phyloP scores from a whole-genome alignment of 352 stramenopile species.

The Thraustochytrium striatum region DNA sequence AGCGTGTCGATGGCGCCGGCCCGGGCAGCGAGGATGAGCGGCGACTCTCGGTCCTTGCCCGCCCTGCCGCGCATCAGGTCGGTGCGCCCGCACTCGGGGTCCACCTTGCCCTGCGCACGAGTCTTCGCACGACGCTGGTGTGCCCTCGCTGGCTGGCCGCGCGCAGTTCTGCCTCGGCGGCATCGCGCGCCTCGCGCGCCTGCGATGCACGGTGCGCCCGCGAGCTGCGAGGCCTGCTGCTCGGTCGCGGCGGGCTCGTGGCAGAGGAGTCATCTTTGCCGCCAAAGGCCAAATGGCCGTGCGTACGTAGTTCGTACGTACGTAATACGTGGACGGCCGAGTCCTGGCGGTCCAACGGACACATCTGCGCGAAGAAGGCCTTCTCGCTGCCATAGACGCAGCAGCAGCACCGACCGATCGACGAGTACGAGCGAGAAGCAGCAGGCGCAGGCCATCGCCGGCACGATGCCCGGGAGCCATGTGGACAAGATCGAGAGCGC shows the following conservation, averaged over 20 bases:
- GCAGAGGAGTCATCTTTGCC: no score
- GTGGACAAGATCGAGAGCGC: constrained; percentile 55
- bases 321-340: no score
- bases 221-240: no score
- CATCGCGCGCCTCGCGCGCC: background rate
- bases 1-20: constrained; percentile 2
- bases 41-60: background rate
- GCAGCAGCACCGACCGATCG: no score
- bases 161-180: background rate
- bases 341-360: no score
- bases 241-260: no score
- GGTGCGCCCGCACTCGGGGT: constrained; percentile 12
- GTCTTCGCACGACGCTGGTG: background rate
- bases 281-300: no score
- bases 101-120: background rate
- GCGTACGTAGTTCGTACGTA: no score
- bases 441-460: background rate
- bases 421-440: background rate
- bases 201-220: no score
- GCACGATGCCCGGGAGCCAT: constrained; percentile 47
- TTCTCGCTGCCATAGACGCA: no score
- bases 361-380: no score
- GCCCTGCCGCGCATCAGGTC: background rate
- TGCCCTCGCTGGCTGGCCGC: background rate
- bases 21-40: background rate